These are phyloP conservation scores for Aspergillus felis DNA, from an alignment of 2,329 filamentous ascomycete genomes.

Conservation along the genomic window DNA sequence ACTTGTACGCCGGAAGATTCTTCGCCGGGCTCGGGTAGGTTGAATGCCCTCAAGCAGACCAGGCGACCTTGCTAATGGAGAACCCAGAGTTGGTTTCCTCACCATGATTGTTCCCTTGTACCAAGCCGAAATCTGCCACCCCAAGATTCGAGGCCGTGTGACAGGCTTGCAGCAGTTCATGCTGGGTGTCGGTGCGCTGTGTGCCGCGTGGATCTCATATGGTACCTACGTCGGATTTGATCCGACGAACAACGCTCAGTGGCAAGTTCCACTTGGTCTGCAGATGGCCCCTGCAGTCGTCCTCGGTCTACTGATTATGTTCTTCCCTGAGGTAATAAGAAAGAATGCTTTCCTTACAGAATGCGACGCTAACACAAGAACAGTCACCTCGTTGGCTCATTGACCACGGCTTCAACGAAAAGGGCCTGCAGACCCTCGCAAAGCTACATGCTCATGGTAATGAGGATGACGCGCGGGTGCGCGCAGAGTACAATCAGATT, in stretches of 20 bases:
- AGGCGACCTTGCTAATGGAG: constrained; percentile 33
- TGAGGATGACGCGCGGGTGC: constrained; percentile 63
- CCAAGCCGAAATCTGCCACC: constrained; percentile 75
- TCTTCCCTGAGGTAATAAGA: constrained; percentile 61
- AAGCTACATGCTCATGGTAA: constrained; percentile 67
- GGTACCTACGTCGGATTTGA: constrained; percentile 55
- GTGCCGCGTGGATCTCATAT: constrained; percentile 70
- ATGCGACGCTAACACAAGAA: constrained; percentile 4
- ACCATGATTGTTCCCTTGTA: constrained; percentile 68
- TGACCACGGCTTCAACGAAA: constrained; percentile 61
- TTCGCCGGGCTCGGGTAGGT: constrained; percentile 55
- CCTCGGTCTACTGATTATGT: constrained; percentile 61
- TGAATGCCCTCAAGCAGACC: background rate
- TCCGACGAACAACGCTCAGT: constrained; percentile 48
- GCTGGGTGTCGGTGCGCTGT: constrained; percentile 69
- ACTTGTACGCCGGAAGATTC: constrained; percentile 66
- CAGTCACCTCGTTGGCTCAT: constrained; percentile 68
- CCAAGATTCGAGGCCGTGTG: constrained; percentile 69
- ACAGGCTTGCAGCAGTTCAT: constrained; percentile 79
- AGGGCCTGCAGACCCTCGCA: constrained; percentile 64
- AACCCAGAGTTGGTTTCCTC: constrained; percentile 54
- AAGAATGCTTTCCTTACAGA: background rate
- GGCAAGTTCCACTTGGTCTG: constrained; percentile 64
- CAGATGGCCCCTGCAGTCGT: constrained; percentile 67
- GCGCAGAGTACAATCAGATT: constrained; percentile 69